A percentile compares a stretch with the other conserved stretches of the same genome.
These are phyloP conservation scores for Euphorbia tirucalli DNA, from an alignment of 345 rosid genomes.

Conservation along the genomic window DNA sequence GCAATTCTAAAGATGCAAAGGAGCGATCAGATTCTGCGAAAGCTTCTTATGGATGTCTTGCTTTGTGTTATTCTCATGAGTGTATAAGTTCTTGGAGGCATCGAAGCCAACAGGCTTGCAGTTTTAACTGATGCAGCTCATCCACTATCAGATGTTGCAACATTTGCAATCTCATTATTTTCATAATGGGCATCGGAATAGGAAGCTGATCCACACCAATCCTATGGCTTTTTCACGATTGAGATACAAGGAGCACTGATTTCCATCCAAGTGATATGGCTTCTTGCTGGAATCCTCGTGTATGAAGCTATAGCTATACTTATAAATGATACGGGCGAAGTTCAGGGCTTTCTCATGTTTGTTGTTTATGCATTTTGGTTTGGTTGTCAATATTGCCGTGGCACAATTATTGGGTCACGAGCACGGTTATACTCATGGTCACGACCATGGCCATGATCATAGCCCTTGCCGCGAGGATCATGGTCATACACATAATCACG, in stretches of 20 bases:
- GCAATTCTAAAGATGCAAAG: constrained; percentile 48
- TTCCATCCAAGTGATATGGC: constrained; percentile 72
- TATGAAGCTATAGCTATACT: constrained; percentile 66
- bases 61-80: constrained; percentile 65
- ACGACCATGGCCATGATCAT: constrained; percentile 23
- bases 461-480: constrained; percentile 21
- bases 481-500: constrained; percentile 26
- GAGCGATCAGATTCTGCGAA: constrained; percentile 60
- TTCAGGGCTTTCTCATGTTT: constrained; percentile 63
- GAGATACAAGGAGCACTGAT: constrained; percentile 74
- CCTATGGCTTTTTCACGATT: constrained; percentile 68
- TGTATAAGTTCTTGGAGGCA: constrained; percentile 68
- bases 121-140: constrained; percentile 76
- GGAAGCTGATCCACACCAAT: constrained; percentile 68
- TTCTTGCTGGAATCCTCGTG: constrained; percentile 71
- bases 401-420: constrained; percentile 66
- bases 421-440: constrained; percentile 47
- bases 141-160: constrained; percentile 72
- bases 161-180: constrained; percentile 69
- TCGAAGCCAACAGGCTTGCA: constrained; percentile 70
- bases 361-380: constrained; percentile 61
- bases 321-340: constrained; percentile 44
- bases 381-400: constrained; percentile 61
- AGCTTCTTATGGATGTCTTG: constrained; percentile 55
- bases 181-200: constrained; percentile 77